Evolutionary conservation across 345 rosid genomes (phyloP).

Genomic region (Citrus hindsii): DNA sequence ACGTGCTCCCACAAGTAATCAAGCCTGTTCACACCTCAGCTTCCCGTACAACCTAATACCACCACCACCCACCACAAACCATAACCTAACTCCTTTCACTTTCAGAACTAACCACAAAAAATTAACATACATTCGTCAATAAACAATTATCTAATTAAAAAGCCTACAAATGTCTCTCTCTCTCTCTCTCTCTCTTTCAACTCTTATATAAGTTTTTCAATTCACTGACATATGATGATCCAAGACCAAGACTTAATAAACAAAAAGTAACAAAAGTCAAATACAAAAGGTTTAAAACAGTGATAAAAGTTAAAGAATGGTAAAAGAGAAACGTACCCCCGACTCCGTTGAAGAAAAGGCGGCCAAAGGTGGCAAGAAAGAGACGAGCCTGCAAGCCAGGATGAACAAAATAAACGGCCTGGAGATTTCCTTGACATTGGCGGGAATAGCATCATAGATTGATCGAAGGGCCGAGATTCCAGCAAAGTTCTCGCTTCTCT

Average conservation of each 20-base stretch:
- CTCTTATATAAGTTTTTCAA: too few species aligned
- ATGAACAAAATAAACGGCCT: slow-evolving; percentile 64
- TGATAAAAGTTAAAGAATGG: not conserved
- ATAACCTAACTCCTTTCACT: not conserved
- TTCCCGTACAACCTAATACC: slow-evolving; percentile 58
- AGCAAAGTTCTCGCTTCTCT: slow-evolving; percentile 61
- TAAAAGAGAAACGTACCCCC: slow-evolving; percentile 42
- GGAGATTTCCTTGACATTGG: slow-evolving; percentile 54
- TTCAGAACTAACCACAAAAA: not conserved
- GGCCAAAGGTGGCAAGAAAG: slow-evolving; percentile 75
- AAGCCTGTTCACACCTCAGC: slow-evolving; percentile 61
- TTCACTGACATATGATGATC: too few species aligned
- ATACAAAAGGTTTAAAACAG: not conserved
- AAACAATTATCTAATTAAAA: too few species aligned
- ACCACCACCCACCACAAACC: slow-evolving; percentile 8
- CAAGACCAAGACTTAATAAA: too few species aligned
- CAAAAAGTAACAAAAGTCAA: not conserved
- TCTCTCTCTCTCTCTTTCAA: too few species aligned
- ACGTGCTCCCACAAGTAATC: slow-evolving; percentile 80
- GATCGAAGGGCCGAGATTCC: slow-evolving; percentile 67
- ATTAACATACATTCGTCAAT: too few species aligned
- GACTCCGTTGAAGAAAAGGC: slow-evolving; percentile 65
- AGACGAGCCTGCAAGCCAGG: slow-evolving; percentile 71
- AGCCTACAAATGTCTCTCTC: too few species aligned
- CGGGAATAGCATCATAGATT: slow-evolving; percentile 65